Evolutionary conservation across 2,329 filamentous ascomycete genomes (phyloP), one percentile per base, ranked within the genome.

Genomic region (Phoma sp.): DNA sequence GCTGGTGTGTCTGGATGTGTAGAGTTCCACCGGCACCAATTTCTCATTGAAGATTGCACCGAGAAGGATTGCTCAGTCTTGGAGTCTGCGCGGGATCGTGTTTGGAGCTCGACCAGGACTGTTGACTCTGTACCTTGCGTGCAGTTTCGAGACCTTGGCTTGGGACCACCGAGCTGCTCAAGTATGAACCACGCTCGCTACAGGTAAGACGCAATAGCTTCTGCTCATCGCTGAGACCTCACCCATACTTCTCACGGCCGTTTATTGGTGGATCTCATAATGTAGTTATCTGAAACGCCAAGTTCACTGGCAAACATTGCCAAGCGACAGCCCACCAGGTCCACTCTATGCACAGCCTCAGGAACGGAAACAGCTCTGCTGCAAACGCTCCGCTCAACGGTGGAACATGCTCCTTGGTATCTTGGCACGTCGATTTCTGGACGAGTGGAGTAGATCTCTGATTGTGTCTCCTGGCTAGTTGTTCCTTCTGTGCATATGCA

Each of bases 271-370:
- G 47, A 37, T 43, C 31, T 50, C 17, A 31, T 3, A 31, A 24
- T 2, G 2, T 19, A 40, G n/a, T 9, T 44, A 35, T 38, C 24
- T 53, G 50, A 53, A 53, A 53, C 50, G 50, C 50, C 50, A 53
- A 53, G 50, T 43, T 41, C 5, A 22, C 29, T 29, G 31, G 43
- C 36, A 40, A 37, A 37, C 43, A 44, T 44, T 44, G 51, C 51
- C 51, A 54, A 54, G 51, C 32, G 33, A 21, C 79, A 76, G 65
- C 51, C 43, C 24, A 67, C 77, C 63, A 59, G 43, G 2, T 78
- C 68, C 44, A 69, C 62, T 1, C 74, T 49, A n/a, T 32, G 43
- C 51, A 49, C 21, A 44, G 39, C 44, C 44, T 54, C 44, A 17
- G 9, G 25, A n/a, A 7, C 32, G 38, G 36, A 32, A 25, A 32